phyloP scores from a whole-genome alignment of 108 stramenopile genomes.

The Cyclotella baltica region DNA sequence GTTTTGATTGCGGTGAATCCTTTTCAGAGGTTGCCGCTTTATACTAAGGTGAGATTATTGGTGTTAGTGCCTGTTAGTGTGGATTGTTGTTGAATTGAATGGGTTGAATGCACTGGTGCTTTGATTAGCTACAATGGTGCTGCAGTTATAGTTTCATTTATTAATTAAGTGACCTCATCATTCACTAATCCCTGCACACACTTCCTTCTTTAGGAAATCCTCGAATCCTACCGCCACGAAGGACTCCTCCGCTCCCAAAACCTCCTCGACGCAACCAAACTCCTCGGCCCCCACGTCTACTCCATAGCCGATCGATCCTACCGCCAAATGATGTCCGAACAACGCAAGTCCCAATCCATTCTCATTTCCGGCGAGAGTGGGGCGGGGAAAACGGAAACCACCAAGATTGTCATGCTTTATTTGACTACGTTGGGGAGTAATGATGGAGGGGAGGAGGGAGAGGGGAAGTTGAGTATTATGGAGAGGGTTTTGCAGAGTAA shows the following conservation, averaged over 20 bases:
- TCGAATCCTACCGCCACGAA: conserved; percentile 86
- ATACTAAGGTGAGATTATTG: conserved; percentile 76
- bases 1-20: conserved; percentile 99
- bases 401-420: conserved; percentile 96
- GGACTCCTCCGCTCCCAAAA: conserved; percentile 86
- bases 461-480: conserved; percentile 78
- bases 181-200: neutral
- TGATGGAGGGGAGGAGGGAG: conserved; percentile 40
- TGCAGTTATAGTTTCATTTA: neutral
- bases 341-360: conserved; percentile 88
- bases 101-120: neutral
- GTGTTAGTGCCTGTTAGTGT: neutral
- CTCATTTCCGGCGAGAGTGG: conserved; percentile 95
- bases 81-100: neutral
- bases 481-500: conserved; percentile 96
- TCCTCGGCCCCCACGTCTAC: conserved; percentile 93
- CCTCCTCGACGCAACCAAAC: conserved; percentile 58
- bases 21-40: conserved; percentile 93
- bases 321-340: conserved; percentile 89
- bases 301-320: conserved; percentile 91
- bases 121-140: too few species aligned
- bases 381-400: conserved; percentile 96
- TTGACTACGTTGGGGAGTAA: conserved; percentile 85
- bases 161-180: too few species aligned
- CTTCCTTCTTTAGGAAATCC: conserved; percentile 64